These are phyloP conservation scores for Mycena crocata DNA, from an alignment of 768 basidiomycete genomes.

Conservation along the genomic window DNA sequence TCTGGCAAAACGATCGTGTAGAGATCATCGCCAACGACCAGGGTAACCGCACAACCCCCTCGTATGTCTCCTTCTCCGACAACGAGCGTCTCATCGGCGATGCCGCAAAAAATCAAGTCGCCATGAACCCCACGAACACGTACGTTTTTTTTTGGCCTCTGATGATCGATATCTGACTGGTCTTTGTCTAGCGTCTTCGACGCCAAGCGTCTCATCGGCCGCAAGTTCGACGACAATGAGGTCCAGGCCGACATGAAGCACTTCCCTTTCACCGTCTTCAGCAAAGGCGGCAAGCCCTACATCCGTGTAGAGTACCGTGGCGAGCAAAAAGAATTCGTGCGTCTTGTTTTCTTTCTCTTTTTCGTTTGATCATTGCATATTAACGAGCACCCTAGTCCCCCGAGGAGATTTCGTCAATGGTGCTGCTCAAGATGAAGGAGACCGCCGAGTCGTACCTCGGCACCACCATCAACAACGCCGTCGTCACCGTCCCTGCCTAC, in stretches of 20 bases:
- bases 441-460: conserved; percentile 97
- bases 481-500: conserved; percentile 97
- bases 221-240: conserved; percentile 84
- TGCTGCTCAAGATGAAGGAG: conserved; percentile 98
- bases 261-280: conserved; percentile 94
- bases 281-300: conserved; percentile 90
- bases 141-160: conserved; percentile 28
- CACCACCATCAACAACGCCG: conserved; percentile 84
- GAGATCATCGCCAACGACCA: conserved; percentile 98
- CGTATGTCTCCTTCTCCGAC: conserved; percentile 95
- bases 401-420: conserved; percentile 98
- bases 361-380: conserved; percentile 32
- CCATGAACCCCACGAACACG: conserved; percentile 85
- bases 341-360: conserved; percentile 38
- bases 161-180: conserved; percentile 24
- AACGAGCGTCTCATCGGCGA: conserved; percentile 98
- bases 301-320: conserved; percentile 92
- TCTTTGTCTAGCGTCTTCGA: conserved; percentile 29
- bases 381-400: conserved; percentile 68
- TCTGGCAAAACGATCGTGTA: conserved; percentile 99
- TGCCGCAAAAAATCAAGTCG: conserved; percentile 98
- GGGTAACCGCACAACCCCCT: conserved; percentile 95
- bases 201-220: conserved; percentile 34
- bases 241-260: conserved; percentile 85
- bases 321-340: conserved; percentile 93